Evolutionary conservation across 169 alveolate genomes (phyloP).

Genomic region (Eimeria falciformis): DNA sequence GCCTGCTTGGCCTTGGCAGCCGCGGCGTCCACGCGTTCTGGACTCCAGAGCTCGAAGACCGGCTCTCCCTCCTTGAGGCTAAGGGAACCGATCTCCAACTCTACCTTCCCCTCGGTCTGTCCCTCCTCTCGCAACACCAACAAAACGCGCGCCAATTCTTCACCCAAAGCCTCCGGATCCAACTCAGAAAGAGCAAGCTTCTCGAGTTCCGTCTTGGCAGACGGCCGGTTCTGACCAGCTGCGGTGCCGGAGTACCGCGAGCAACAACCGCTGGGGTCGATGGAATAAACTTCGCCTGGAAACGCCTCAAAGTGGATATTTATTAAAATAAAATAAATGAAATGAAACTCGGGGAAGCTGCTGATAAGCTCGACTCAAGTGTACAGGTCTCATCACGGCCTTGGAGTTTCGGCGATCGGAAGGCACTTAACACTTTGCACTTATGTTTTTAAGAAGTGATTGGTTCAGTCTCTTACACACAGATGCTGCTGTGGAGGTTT

Average conservation of each 20-base stretch:
- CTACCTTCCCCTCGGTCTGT: slow-evolving; percentile 76
- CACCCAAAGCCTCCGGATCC: slow-evolving; percentile 79
- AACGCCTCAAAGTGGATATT: background rate
- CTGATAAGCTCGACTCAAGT: background rate
- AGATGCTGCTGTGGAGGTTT: background rate
- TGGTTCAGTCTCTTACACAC: background rate
- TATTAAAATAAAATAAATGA: background rate
- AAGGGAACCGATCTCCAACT: slow-evolving; percentile 73
- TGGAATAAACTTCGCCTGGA: slow-evolving; percentile 86
- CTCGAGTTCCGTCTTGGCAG: slow-evolving; percentile 93
- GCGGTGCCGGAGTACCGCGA: slow-evolving; percentile 91
- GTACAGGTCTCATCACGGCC: no score
- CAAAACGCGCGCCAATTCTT: slow-evolving; percentile 75
- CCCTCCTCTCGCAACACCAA: slow-evolving; percentile 80
- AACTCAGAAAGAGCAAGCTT: slow-evolving; percentile 77
- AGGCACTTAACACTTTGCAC: no score
- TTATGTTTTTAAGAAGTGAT: no score
- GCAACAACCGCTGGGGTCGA: slow-evolving; percentile 91
- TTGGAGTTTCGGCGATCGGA: no score
- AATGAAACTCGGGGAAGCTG: background rate
- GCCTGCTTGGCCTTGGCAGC: slow-evolving; percentile 53
- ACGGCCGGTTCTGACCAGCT: slow-evolving; percentile 91
- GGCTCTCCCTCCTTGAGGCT: background rate
- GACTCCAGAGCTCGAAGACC: slow-evolving; percentile 6
- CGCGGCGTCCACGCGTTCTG: slow-evolving; percentile 6